A percentile compares a stretch with the other conserved stretches of the same genome.
Evolutionary conservation across 2,329 filamentous ascomycete species (phyloP).

Genomic region (Penicillium sclerotiorum): DNA sequence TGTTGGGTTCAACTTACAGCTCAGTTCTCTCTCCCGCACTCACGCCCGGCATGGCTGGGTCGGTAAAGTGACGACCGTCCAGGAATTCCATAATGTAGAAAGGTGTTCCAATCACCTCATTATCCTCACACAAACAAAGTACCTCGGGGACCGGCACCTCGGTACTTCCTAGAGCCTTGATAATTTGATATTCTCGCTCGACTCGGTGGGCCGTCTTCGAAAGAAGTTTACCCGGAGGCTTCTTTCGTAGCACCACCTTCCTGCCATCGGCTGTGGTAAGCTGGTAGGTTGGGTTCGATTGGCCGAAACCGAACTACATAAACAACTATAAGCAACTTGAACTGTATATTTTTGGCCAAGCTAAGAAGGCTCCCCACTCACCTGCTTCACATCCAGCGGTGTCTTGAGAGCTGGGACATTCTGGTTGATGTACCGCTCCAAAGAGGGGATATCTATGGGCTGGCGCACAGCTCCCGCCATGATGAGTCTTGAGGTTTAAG

Average conservation of each 20-base stretch:
- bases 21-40: constrained; percentile 67
- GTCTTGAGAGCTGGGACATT: constrained; percentile 82
- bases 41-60: constrained; percentile 77
- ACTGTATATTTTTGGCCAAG: not conserved
- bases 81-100: constrained; percentile 99
- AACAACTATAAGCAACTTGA: not conserved
- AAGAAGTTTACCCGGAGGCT: constrained; percentile 90
- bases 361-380: constrained; percentile 41
- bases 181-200: constrained; percentile 90
- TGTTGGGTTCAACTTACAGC: constrained; percentile 56
- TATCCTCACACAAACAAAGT: constrained; percentile 84
- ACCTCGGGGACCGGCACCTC: constrained; percentile 84
- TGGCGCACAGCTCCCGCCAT: constrained; percentile 91
- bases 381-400: constrained; percentile 88
- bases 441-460: constrained; percentile 77
- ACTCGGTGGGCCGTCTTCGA: constrained; percentile 95
- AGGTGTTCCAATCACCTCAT: constrained; percentile 76
- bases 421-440: constrained; percentile 75
- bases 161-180: constrained; percentile 76
- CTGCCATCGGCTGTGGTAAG: constrained; percentile 70
- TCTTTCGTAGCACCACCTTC: constrained; percentile 92
- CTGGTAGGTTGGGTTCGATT: constrained; percentile 96
- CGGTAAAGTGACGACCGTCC: constrained; percentile 89
- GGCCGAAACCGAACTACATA: constrained; percentile 86
- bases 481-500: too few species aligned